Percentiles rank a stretch among this genome's conserved stretches.
Conservation (phyloP, 2,329 filamentous ascomycete genomes). For the Graphilbum fragrans region DNA sequence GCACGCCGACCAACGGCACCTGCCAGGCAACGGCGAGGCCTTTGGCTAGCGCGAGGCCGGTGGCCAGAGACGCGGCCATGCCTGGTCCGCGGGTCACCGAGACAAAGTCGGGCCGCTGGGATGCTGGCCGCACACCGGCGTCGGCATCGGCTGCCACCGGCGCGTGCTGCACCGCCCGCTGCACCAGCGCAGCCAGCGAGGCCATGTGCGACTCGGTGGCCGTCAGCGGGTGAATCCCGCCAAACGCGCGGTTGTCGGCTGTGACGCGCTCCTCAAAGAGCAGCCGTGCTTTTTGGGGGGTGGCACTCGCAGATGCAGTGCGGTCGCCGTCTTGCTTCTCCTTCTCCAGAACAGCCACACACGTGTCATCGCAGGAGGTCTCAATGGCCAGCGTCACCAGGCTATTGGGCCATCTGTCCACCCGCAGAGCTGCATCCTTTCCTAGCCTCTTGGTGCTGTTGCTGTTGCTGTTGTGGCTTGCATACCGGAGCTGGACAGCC, state of each 20-base stretch:
- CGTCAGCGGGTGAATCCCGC: conserved; percentile 68
- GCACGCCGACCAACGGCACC: conserved; percentile 71
- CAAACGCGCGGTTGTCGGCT: conserved; percentile 60
- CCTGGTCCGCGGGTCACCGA: conserved; percentile 83
- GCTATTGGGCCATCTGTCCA: conserved; percentile 4
- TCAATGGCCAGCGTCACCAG: conserved; percentile 58
- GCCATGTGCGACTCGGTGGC: conserved; percentile 66
- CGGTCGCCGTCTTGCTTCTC: conserved; percentile 10
- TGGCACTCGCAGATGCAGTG: conserved; percentile 7
- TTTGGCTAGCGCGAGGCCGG: conserved; percentile 75
- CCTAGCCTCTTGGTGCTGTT: neutral
- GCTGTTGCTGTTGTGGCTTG: neutral
- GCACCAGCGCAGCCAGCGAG: conserved; percentile 55
- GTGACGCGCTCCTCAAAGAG: conserved; percentile 75
- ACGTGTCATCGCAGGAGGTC: conserved; percentile 86
- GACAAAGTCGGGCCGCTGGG: conserved; percentile 52
- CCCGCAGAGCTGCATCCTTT: neutral
- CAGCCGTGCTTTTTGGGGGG: conserved; percentile 42
- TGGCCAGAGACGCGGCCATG: conserved; percentile 66
- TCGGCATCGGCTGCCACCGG: conserved; percentile 11
- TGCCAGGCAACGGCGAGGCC: conserved; percentile 75
- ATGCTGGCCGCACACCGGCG: neutral
- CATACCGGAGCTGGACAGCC: too few relatives aligned
- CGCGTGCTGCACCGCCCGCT: conserved; percentile 47
- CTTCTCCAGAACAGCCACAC: conserved; percentile 68